These are phyloP conservation scores for Puccinia novopanici DNA, from an alignment of 1,284 basidiomycete species.

Conservation along the genomic window DNA sequence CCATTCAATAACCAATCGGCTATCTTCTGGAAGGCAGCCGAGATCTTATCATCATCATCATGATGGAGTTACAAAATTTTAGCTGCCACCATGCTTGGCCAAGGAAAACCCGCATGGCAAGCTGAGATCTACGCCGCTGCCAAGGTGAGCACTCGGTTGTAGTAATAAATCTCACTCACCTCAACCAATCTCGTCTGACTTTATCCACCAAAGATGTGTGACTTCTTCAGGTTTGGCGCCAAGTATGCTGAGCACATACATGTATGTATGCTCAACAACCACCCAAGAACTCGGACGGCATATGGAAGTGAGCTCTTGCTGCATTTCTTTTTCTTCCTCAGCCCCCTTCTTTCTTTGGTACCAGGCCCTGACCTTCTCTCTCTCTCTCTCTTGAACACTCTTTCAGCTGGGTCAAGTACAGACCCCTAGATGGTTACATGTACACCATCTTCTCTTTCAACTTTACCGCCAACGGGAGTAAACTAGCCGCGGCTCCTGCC, in stretches of 20 bases:
- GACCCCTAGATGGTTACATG: constrained; percentile 94
- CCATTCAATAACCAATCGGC: constrained; percentile 96
- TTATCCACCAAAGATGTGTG: constrained; percentile 67
- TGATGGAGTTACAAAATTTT: constrained; percentile 80
- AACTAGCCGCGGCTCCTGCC: constrained; percentile 79
- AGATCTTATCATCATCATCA: constrained; percentile 36
- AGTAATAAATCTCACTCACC: background rate
- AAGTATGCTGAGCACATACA: constrained; percentile 95
- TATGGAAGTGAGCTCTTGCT: constrained; percentile 96
- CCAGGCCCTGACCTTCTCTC: background rate
- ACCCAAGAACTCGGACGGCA: constrained; percentile 76
- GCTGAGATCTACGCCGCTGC: constrained; percentile 99
- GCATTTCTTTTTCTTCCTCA: constrained; percentile 61
- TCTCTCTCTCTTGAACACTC: background rate
- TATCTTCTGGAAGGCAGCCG: constrained; percentile 80
- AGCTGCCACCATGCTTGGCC: constrained; percentile 95
- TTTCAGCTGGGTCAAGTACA: constrained; percentile 84
- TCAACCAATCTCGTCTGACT: background rate
- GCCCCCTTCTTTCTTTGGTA: background rate
- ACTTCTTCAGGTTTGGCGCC: constrained; percentile 95
- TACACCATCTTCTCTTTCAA: constrained; percentile 98
- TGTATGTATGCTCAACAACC: constrained; percentile 90
- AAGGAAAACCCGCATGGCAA: constrained; percentile 99
- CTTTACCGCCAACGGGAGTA: constrained; percentile 91
- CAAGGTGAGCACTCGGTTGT: constrained; percentile 68